A percentile compares a stretch with the other conserved stretches of the same genome.
Evolutionary conservation across 2,329 filamentous ascomycete species (phyloP).

Genomic region (Cephalotrichum gorgonifer): DNA sequence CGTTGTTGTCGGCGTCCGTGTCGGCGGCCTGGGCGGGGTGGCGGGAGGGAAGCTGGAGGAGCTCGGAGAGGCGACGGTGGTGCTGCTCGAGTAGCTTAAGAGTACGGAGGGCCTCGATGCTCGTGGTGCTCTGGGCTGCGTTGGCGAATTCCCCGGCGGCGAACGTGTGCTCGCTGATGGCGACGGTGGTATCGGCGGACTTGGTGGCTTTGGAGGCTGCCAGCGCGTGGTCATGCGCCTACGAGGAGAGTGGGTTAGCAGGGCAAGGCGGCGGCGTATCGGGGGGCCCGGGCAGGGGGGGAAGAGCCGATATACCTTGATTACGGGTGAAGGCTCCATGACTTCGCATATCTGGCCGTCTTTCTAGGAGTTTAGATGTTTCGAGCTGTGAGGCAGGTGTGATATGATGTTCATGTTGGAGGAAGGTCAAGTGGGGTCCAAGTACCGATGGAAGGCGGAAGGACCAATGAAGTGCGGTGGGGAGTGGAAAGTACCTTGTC

Average conservation of each 20-base stretch:
- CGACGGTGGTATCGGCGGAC: slow-evolving; percentile 65
- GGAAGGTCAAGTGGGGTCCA: neutral
- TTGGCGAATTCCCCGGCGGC: slow-evolving; percentile 84
- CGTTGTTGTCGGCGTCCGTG: slow-evolving; percentile 9
- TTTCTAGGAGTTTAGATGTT: neutral
- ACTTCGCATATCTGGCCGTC: neutral
- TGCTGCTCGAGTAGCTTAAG: slow-evolving; percentile 79
- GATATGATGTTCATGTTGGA: neutral
- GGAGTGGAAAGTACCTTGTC: too few relatives aligned
- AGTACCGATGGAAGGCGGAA: too few relatives aligned
- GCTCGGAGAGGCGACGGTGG: slow-evolving; percentile 71
- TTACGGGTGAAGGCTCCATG: slow-evolving; percentile 26
- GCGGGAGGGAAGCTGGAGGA: slow-evolving; percentile 62
- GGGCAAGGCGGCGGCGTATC: neutral
- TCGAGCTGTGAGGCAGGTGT: neutral
- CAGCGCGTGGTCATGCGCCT: slow-evolving; percentile 83
- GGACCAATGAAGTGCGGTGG: too few relatives aligned
- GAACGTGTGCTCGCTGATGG: slow-evolving; percentile 77
- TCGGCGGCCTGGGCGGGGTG: slow-evolving; percentile 32
- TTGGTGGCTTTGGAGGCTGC: slow-evolving; percentile 71
- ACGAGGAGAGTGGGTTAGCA: slow-evolving; percentile 7
- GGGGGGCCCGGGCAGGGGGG: neutral
- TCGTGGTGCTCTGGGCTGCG: slow-evolving; percentile 62
- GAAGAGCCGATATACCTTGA: neutral
- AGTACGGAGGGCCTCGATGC: slow-evolving; percentile 67